Evolutionary conservation across 192 early-diverging fungal species (phyloP), one percentile per base, ranked within the genome.

Genomic region (Entomortierella beljakovae): DNA sequence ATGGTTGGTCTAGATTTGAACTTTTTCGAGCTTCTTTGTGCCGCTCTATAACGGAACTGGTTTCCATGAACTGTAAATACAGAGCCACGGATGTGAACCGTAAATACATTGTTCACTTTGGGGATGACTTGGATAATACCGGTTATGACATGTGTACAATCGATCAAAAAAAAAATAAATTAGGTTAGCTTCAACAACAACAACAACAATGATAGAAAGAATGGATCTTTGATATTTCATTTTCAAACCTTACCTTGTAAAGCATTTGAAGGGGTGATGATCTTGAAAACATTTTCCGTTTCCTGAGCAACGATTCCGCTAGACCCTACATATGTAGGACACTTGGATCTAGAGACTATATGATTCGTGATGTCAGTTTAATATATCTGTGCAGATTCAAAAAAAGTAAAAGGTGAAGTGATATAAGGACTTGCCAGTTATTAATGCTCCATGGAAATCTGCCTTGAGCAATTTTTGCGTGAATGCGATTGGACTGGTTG

Each of bases 281-380:
- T 81, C 43, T 90, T 85, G 64, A 98, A 94, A 54, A 91, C 88
- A 65, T 93, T 94, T 54, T 96, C 94, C 0, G 95, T 96, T 63
- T 98, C 96, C 66, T 95, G 92, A 20, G 95, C 88, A 6, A 93
- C 83, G 56, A 97, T 96, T 9, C 96, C 95, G 26, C 83, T 80
- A 2, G 90, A 59, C 5, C 94, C 94, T 33, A 98, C 84, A 67
- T 88, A 91, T 5, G 88, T 89, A 7, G 94, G 94, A 40, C 92
- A 93, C 70, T 90, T 94, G 15, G 94, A 91, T 57, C 88, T 83
- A 28, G 82, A 72, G 13, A 97, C 93, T 91, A 57, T n/a, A n/a
- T n/a, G n/a, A n/a, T n/a, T n/a, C n/a, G n/a, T n/a, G n/a, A n/a
- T n/a, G n/a, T n/a, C n/a, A n/a, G n/a, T n/a, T n/a, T n/a, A n/a